Base-by-base conservation (phyloP, 2,329 filamentous ascomycete genomes). In the Cladosporium cucumerinum region DNA sequence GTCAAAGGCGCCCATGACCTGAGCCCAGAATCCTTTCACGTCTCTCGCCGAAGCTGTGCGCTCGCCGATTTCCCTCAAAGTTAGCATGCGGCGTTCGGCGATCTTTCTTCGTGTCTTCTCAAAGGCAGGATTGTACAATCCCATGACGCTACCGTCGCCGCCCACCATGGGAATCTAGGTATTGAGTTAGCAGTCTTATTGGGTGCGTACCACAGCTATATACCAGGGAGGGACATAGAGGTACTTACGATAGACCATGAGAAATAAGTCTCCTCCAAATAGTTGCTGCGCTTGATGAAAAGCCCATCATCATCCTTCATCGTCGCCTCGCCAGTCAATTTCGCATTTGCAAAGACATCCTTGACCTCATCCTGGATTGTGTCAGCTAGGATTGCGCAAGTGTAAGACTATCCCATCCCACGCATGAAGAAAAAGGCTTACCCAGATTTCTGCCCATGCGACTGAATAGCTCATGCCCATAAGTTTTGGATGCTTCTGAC, bases 281-380 rank as follows among this genome's bases (percentile, higher is more conserved):
- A 92, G 1, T 87, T 86, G 67, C 86, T 85, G 8, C 91, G 85
- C 55, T 84, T 81, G 34, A 95, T 84, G 71, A 93, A 92, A 1
- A 94, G 80, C 64, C 86, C 87, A 68, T 94, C 90, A 70, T 95
- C 91, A 69, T 93, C 88, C 75, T 93, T 94, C 89, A 93, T 91
- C 0, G 88, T 92, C 0, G 91, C 89, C 77, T 93, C 88, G 0
- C 91, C 92, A 5, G 87, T 89, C 46, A 84, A 77, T 75, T 84
- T 85, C 0, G 91, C 91, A 66, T 81, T 86, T 21, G 84, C 80
- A 68, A 95, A 91, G 0, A 90, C 83, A 2, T 87, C 87, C 68
- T 87, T 83, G 12, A 94, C 82, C 5, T 88, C 85, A 25, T 86
- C 80, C 39, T 46, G 11, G n/a, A 46, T 21, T 3, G 4, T 46